These are phyloP conservation scores for Akanthomyces dipterigenus DNA, from an alignment of 2,329 filamentous ascomycete species.

Conservation along the genomic window DNA sequence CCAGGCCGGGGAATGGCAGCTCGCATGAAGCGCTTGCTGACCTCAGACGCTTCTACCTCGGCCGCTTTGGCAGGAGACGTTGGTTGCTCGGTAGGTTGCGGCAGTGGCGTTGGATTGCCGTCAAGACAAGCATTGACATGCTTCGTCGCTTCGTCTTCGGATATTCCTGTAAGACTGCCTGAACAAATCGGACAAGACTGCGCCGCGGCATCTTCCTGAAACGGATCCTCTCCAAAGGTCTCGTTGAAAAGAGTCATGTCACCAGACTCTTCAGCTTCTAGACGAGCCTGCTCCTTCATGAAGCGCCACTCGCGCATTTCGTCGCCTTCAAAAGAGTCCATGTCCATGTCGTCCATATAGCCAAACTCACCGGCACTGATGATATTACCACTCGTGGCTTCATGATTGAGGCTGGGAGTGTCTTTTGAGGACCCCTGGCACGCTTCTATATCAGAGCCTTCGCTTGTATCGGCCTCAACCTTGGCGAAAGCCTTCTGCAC, in stretches of 20 bases:
- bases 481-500: not conserved
- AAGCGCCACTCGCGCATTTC: constrained; percentile 60
- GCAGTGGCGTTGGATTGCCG: constrained; percentile 61
- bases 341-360: constrained; percentile 51
- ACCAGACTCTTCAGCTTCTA: constrained; percentile 53
- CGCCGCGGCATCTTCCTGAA: constrained; percentile 25
- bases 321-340: constrained; percentile 50
- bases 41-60: constrained; percentile 30
- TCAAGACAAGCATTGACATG: constrained; percentile 95
- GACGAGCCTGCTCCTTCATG: constrained; percentile 68
- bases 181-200: constrained; percentile 72
- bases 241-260: constrained; percentile 26
- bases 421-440: not conserved
- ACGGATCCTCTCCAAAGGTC: constrained; percentile 26
- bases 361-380: constrained; percentile 24
- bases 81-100: constrained; percentile 18
- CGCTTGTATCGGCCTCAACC: not conserved
- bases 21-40: constrained; percentile 56
- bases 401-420: not conserved
- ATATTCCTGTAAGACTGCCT: constrained; percentile 52
- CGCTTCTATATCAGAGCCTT: not conserved
- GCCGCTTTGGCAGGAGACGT: constrained; percentile 13
- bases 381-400: constrained; percentile 23
- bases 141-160: constrained; percentile 60
- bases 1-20: constrained; percentile 68